phyloP scores from a whole-genome alignment of 257 asterid species.

The Nemophila menziesii region DNA sequence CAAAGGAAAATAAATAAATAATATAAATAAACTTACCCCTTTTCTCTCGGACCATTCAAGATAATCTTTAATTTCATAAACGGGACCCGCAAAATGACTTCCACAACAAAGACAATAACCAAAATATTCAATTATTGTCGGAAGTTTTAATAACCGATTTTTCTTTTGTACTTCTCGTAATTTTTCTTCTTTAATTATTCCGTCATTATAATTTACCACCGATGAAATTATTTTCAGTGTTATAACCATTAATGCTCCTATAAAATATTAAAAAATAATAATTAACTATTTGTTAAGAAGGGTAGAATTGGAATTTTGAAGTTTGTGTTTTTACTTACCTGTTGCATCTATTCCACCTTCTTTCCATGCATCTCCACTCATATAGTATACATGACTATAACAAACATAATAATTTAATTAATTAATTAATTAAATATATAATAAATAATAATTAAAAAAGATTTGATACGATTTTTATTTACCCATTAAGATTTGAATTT shows the following conservation, averaged over 20 bases:
- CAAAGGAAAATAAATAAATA: background rate
- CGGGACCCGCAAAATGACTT: slow-evolving; percentile 99
- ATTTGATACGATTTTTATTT: too few relatives aligned
- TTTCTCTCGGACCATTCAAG: slow-evolving; percentile 83
- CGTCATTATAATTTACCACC: slow-evolving; percentile 84
- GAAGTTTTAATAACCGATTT: slow-evolving; percentile 63
- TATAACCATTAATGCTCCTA: slow-evolving; percentile 97
- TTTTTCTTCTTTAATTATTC: slow-evolving; percentile 73
- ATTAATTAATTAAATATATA: too few relatives aligned
- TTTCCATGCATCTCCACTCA: slow-evolving; percentile 99
- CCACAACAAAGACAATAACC: slow-evolving; percentile 96
- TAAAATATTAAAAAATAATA: slow-evolving; percentile 8
- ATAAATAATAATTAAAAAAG: too few relatives aligned
- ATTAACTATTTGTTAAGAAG: background rate
- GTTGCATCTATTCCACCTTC: slow-evolving; percentile 99
- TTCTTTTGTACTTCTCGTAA: slow-evolving; percentile 76
- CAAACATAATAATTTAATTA: too few relatives aligned
- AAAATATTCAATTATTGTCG: slow-evolving; percentile 63
- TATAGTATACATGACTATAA: slow-evolving; percentile 95
- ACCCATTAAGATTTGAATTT: too few relatives aligned
- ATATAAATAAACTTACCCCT: slow-evolving; percentile 49
- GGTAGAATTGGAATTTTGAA: too few relatives aligned
- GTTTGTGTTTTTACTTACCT: too few relatives aligned
- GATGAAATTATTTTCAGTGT: slow-evolving; percentile 87
- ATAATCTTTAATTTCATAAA: slow-evolving; percentile 88